phyloP scores from a whole-genome alignment of 331 rosid species.

The Rosa hybrid region DNA sequence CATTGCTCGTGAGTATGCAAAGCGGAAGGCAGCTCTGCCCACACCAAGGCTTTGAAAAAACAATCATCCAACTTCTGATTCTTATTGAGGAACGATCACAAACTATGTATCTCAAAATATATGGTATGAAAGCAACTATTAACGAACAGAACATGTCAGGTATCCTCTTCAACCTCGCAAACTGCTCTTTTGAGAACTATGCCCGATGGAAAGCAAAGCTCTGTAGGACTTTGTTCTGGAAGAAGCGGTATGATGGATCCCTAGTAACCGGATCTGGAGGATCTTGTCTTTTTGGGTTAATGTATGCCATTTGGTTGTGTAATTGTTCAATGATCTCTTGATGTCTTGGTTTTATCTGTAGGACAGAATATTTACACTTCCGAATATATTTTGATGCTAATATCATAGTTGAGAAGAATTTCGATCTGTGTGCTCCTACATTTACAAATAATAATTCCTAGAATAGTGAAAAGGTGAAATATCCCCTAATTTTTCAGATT shows the following conservation, averaged over 20 bases:
- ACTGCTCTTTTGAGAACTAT: background rate
- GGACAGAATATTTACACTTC: background rate
- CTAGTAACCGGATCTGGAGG: background rate
- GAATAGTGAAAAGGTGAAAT: no score
- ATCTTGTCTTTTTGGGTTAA: background rate
- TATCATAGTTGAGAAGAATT: background rate
- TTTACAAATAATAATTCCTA: no score
- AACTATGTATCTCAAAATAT: background rate
- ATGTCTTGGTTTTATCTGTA: background rate
- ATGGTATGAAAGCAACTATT: background rate
- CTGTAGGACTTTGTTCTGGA: background rate
- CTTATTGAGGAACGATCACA: background rate
- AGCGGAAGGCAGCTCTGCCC: conserved; percentile 46
- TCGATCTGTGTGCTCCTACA: background rate
- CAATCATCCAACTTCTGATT: background rate
- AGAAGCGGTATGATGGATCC: background rate
- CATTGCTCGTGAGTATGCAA: conserved; percentile 61
- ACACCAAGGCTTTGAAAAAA: conserved; percentile 25
- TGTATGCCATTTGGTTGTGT: background rate
- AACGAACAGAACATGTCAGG: background rate
- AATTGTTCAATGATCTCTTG: background rate
- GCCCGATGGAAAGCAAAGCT: background rate
- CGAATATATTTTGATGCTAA: background rate
- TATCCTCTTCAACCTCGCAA: background rate
- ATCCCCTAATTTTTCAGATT: no score